Evolutionary conservation across 306 rosid species (phyloP).

Genomic region (Luffa aegyptiaca): DNA sequence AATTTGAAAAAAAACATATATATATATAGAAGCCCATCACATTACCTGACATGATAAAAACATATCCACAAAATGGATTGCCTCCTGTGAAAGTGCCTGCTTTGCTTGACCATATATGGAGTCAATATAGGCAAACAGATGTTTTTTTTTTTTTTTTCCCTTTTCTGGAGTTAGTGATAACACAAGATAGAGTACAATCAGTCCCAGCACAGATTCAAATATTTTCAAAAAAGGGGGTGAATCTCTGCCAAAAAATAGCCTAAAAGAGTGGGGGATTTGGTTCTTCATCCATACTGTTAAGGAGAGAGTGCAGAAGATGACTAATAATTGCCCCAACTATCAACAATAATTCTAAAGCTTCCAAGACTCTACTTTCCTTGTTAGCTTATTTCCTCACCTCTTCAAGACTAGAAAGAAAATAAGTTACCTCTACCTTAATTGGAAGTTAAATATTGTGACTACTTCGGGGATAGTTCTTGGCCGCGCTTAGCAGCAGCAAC

Average conservation of each 20-base stretch:
- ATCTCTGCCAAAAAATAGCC: background rate
- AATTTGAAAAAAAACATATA: background rate
- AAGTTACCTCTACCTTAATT: background rate
- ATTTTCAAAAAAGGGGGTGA: background rate
- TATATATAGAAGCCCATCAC: background rate
- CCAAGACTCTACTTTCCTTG: background rate
- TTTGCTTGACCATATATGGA: background rate
- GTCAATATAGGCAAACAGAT: background rate
- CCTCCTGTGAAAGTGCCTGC: background rate
- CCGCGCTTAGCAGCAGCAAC: constrained; percentile 72
- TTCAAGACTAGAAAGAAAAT: background rate
- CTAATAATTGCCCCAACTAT: background rate
- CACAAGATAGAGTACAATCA: background rate
- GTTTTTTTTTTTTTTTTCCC: background rate
- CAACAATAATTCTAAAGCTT: background rate
- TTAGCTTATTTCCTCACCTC: background rate
- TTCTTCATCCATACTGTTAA: background rate
- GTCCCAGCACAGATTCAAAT: background rate
- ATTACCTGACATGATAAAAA: background rate
- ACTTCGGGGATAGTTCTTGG: constrained; percentile 42
- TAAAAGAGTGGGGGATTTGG: background rate
- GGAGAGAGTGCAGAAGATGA: background rate
- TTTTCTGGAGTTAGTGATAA: background rate
- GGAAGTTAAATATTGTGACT: background rate
- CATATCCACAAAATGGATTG: background rate